These are phyloP conservation scores for Ciborinia camelliae DNA, from an alignment of 2,329 filamentous ascomycete genomes.

Conservation along the genomic window DNA sequence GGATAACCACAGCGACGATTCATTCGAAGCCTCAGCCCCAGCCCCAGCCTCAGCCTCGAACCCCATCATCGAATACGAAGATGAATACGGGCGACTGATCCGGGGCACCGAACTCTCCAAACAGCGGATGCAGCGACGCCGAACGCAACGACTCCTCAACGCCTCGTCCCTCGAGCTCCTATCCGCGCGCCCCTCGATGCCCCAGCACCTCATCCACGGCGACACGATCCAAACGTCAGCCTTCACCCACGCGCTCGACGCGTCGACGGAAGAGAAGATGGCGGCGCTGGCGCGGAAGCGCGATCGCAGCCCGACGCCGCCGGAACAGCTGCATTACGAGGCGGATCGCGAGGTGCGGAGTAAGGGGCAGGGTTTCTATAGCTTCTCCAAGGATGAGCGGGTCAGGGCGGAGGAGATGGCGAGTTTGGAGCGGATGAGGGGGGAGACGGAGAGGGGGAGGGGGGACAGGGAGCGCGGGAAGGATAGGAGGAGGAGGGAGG, in stretches of 20 bases:
- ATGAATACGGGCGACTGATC: slow-evolving; percentile 87
- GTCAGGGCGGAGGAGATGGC: slow-evolving; percentile 69
- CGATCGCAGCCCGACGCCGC: slow-evolving; percentile 77
- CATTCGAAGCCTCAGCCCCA: no score
- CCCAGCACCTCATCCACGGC: slow-evolving; percentile 74
- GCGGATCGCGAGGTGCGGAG: slow-evolving; percentile 77
- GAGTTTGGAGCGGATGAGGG: slow-evolving; percentile 61
- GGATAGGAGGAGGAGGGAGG: slow-evolving; percentile 56
- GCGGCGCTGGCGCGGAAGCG: slow-evolving; percentile 71
- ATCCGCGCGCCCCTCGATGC: slow-evolving; percentile 63
- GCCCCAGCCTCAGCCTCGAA: no score
- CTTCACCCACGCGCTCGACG: slow-evolving; percentile 56
- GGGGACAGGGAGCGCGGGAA: slow-evolving; percentile 53
- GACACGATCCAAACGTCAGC: slow-evolving; percentile 80
- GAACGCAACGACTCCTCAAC: slow-evolving; percentile 49
- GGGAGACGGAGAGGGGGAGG: slow-evolving; percentile 56
- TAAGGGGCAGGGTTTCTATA: slow-evolving; percentile 88
- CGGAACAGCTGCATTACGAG: slow-evolving; percentile 80
- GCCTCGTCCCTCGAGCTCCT: slow-evolving; percentile 64
- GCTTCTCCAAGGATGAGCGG: slow-evolving; percentile 75
- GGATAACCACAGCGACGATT: slow-evolving; percentile 3
- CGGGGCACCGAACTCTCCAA: slow-evolving; percentile 68
- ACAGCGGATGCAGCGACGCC: slow-evolving; percentile 58
- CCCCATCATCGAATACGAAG: slow-evolving; percentile 74
- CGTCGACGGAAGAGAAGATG: slow-evolving; percentile 69